Percentiles rank a stretch among this genome's conserved stretches.
Conservation (phyloP, 306 rosid species). For the Potentilla sterilis region DNA sequence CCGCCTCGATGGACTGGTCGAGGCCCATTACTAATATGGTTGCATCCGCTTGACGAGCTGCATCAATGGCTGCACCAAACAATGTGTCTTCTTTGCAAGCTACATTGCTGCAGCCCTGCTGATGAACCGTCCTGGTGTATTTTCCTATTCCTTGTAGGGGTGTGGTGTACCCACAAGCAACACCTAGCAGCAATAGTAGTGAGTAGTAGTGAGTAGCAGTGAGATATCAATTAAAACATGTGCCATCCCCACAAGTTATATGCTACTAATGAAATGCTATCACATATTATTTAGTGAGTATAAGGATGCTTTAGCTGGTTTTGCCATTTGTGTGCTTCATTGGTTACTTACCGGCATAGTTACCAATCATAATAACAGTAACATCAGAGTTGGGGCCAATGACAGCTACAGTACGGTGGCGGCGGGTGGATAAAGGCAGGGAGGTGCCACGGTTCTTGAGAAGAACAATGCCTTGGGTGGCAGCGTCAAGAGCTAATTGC, state of each 20-base stretch:
- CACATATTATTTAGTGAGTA: no score
- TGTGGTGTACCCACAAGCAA: conserved; percentile 70
- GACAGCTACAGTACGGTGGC: conserved; percentile 61
- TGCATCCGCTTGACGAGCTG: conserved; percentile 66
- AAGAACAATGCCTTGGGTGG: conserved; percentile 79
- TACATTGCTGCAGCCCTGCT: conserved; percentile 56
- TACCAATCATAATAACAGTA: conserved; percentile 73
- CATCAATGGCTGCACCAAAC: conserved; percentile 52
- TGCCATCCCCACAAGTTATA: neutral
- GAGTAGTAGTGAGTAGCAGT: neutral
- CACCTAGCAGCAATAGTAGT: conserved; percentile 34
- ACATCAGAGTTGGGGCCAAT: conserved; percentile 86
- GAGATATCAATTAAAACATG: neutral
- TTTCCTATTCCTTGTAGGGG: conserved; percentile 75
- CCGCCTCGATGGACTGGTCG: conserved; percentile 90
- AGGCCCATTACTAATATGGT: conserved; percentile 70
- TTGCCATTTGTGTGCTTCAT: neutral
- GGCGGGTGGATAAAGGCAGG: conserved; percentile 57
- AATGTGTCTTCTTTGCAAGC: conserved; percentile 44
- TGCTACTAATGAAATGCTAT: neutral
- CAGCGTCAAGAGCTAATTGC: conserved; percentile 73
- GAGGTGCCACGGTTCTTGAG: conserved; percentile 61
- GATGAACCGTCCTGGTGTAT: conserved; percentile 47
- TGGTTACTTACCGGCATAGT: conserved; percentile 63
- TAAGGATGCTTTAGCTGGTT: no score